phyloP scores from a whole-genome alignment of 495 filamentous ascomycete genomes.

The Cercophora sp. region DNA sequence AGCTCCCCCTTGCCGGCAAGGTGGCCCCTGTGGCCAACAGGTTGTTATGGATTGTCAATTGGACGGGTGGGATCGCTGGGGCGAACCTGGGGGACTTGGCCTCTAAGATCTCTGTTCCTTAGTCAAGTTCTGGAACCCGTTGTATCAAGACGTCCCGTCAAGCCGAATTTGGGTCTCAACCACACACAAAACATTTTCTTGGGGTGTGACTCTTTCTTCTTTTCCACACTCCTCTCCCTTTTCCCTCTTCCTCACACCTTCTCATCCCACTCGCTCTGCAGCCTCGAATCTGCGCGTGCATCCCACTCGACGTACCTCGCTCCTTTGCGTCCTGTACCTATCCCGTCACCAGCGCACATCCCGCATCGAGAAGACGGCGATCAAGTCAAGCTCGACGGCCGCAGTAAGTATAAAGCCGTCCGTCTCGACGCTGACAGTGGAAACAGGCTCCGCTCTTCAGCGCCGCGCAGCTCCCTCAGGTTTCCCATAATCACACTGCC shows the following conservation, averaged over 20 bases:
- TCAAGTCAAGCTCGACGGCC: background rate
- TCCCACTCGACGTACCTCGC: background rate
- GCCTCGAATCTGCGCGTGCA: slow-evolving; percentile 12
- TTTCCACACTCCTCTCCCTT: slow-evolving; percentile 18
- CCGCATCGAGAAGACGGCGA: background rate
- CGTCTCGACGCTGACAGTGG: slow-evolving; percentile 20
- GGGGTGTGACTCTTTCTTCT: slow-evolving; percentile 31
- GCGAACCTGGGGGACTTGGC: slow-evolving; percentile 1
- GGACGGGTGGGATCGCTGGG: slow-evolving; percentile 8
- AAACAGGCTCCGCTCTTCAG: slow-evolving; percentile 24
- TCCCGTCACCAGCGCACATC: background rate
- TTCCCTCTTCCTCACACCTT: slow-evolving; percentile 3
- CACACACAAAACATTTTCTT: slow-evolving; percentile 26
- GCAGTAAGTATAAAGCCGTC: slow-evolving; percentile 23
- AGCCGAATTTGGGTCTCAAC: slow-evolving; percentile 28
- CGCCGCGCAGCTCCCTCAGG: slow-evolving; percentile 16
- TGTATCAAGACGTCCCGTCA: slow-evolving; percentile 22
- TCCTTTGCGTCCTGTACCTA: background rate
- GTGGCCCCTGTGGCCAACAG: slow-evolving; percentile 15
- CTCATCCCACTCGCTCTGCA: slow-evolving; percentile 26
- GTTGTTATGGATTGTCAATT: slow-evolving; percentile 12
- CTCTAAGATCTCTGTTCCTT: slow-evolving; percentile 11
- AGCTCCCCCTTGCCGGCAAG: slow-evolving; percentile 15
- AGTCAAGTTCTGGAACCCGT: slow-evolving; percentile 21
- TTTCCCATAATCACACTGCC: slow-evolving; percentile 9